Evolutionary conservation across 441 rosid species (phyloP).

Genomic region (Raphanus hybrid): DNA sequence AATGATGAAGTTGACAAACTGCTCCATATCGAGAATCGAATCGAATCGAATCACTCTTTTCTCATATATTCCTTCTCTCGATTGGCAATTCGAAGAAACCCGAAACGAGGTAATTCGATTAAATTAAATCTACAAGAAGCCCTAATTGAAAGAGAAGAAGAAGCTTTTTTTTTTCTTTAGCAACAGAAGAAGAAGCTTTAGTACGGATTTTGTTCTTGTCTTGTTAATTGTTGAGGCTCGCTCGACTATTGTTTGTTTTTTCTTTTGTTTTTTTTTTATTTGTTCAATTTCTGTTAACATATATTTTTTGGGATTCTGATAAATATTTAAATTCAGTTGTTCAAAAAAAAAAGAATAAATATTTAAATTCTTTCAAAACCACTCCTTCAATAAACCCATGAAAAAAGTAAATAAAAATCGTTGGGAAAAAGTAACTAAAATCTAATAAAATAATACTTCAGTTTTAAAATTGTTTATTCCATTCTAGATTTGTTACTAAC

Average conservation of each 20-base stretch:
- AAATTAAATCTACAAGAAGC: constrained; percentile 12
- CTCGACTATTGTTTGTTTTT: background rate
- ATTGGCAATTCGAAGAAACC: constrained; percentile 25
- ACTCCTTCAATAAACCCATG: background rate
- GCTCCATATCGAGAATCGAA: constrained; percentile 66
- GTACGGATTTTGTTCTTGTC: constrained; percentile 3
- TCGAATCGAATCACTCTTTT: constrained; percentile 17
- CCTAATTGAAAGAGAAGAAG: background rate
- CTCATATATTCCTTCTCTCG: background rate
- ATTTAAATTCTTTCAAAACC: no score
- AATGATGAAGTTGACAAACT: constrained; percentile 88
- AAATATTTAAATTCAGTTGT: no score
- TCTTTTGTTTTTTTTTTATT: no score
- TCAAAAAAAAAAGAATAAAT: no score
- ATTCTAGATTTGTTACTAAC: background rate
- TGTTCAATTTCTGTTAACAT: no score
- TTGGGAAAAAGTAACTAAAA: background rate
- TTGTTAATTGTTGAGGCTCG: background rate
- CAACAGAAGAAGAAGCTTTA: background rate
- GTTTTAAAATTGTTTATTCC: background rate
- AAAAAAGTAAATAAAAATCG: background rate
- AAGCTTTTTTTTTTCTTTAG: no score
- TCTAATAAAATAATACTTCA: background rate
- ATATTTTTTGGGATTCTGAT: no score
- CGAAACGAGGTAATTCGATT: background rate